Evolutionary conservation across 495 filamentous ascomycete genomes (phyloP).

Genomic region (Astrothelium macrocarpum): DNA sequence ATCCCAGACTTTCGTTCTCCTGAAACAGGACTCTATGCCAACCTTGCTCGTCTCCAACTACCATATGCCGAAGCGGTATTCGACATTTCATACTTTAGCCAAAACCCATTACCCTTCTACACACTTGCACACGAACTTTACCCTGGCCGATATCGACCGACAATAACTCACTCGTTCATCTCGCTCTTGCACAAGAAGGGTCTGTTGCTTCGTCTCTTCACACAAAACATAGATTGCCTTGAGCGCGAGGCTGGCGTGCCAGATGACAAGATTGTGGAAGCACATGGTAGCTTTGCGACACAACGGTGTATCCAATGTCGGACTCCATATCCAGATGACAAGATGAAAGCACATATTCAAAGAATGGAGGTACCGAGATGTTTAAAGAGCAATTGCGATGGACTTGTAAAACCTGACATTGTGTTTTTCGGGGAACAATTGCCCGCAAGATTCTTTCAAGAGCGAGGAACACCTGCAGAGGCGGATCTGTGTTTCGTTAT

Average conservation of each 20-base stretch:
- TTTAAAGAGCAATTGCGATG: constrained; percentile 48
- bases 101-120: constrained; percentile 86
- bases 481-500: constrained; percentile 83
- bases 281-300: constrained; percentile 86
- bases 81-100: constrained; percentile 75
- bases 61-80: constrained; percentile 75
- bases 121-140: constrained; percentile 81
- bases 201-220: constrained; percentile 76
- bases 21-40: constrained; percentile 69
- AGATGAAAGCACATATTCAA: constrained; percentile 60
- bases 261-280: constrained; percentile 72
- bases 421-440: constrained; percentile 83
- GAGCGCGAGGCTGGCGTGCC: constrained; percentile 84
- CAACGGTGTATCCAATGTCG: constrained; percentile 89
- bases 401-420: constrained; percentile 92
- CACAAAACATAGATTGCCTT: constrained; percentile 94
- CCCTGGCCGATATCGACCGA: constrained; percentile 83
- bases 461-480: constrained; percentile 41
- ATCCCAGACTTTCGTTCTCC: constrained; percentile 71
- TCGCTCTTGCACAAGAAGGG: constrained; percentile 64
- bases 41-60: constrained; percentile 71
- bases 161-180: constrained; percentile 73
- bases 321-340: constrained; percentile 53
- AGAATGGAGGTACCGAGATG: constrained; percentile 61
- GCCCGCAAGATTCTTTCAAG: constrained; percentile 58